Evolutionary conservation across 78 protist species (phyloP), one percentile per base, ranked within the genome.

Genomic region (Ministeria vibrans): DNA sequence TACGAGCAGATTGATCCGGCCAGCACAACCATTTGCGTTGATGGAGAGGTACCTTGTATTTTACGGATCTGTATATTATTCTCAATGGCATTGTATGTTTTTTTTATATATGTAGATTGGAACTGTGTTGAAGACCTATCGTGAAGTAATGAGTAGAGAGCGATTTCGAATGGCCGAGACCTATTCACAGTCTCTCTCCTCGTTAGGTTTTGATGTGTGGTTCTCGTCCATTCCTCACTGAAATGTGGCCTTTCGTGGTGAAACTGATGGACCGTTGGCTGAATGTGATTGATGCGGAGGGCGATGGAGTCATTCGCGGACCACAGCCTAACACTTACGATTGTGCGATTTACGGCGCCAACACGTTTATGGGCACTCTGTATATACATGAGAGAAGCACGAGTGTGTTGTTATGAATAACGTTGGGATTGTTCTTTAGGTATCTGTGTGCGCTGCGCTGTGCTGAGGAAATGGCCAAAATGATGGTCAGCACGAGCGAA

Each of bases 251-350:
- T 15, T 11, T 27, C 20, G 13, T 9, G 7, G 9, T 22, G 44
- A 71, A 71, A n/a, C 20, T 71, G 9, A 71, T 71, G 66, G 25
- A 9, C 11, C 66, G 66, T 15, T 59, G 66, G 66, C 11, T 59
- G 32, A 59, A 5, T 11, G 18, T 59, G 38, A 59, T 59, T 22
- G 66, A 59, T 59, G 66, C 66, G 18, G 38, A 59, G 51, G 75
- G 75, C 4, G 75, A 71, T 44, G 75, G 75, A 5, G 75, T 71
- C 27, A n/a, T 71, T 6, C 75, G 75, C 18, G 75, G 75, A 27
- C 44, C 46, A 9, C 75, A 71, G 51, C 51, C 51, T 4, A 28
- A 20, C 6, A 71, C 75, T 6, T 71, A 71, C 27, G 75, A 71
- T n/a, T 20, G 15, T 13, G 51, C 62, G n/a, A 28, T 71, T 20